These are phyloP conservation scores for Helichrysum umbraculigerum DNA, from an alignment of 129 eudicot genomes.

Conservation along the genomic window DNA sequence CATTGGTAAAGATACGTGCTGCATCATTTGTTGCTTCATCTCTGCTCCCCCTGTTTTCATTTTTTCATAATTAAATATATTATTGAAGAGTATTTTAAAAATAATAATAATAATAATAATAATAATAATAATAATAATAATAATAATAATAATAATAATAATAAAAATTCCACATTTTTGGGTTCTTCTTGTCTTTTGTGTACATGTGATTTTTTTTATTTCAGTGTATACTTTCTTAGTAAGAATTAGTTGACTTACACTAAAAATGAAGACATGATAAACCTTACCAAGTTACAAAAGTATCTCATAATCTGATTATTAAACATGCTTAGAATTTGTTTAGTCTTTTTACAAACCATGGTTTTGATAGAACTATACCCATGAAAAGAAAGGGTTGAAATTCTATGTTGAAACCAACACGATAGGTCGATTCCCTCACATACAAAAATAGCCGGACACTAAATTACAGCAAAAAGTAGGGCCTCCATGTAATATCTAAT, in stretches of 20 bases:
- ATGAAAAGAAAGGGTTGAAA: background rate
- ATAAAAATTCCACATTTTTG: too few species aligned
- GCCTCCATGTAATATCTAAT: background rate
- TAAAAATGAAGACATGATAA: background rate
- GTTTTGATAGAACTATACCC: background rate
- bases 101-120: too few species aligned
- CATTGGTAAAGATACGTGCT: conserved; percentile 36
- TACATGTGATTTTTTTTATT: too few species aligned
- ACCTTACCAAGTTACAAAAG: background rate
- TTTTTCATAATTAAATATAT: background rate
- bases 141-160: background rate
- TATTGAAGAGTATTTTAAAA: background rate
- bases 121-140: too few species aligned
- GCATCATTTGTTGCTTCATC: conserved; percentile 44
- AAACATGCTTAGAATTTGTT: background rate
- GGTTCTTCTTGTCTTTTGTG: too few species aligned
- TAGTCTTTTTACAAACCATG: background rate
- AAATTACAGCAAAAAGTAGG: background rate
- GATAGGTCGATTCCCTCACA: too few species aligned
- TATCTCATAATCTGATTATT: background rate
- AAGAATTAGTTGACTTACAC: background rate
- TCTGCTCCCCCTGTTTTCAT: conserved; percentile 35
- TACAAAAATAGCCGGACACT: too few species aligned
- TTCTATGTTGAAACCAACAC: too few species aligned
- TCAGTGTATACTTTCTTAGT: too few species aligned